Evolutionary conservation across 208 protist species (phyloP).

Genomic region (Crithidia expoeki): DNA sequence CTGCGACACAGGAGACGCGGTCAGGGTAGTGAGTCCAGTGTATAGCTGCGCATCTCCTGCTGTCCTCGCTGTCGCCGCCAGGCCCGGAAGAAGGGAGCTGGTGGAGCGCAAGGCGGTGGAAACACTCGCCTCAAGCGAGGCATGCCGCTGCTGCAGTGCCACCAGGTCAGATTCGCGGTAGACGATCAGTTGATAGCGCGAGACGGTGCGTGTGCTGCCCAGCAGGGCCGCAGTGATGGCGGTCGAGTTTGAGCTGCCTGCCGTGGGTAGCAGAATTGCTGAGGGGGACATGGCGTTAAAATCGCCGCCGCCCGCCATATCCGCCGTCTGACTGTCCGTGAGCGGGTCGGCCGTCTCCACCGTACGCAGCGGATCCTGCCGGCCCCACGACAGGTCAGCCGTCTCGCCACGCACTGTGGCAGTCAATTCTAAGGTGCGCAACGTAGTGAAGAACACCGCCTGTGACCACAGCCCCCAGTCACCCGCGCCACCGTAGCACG

Average conservation of each 20-base stretch:
- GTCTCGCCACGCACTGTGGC: conserved; percentile 40
- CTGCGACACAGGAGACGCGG: not conserved
- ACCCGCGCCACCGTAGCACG: conserved; percentile 71
- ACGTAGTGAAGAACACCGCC: conserved; percentile 65
- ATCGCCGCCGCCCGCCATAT: not conserved
- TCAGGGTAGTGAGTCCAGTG: not conserved
- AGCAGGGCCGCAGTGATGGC: conserved; percentile 13
- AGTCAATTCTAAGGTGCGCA: conserved; percentile 51
- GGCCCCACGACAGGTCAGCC: conserved; percentile 46
- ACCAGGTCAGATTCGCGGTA: conserved; percentile 40
- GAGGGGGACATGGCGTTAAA: not conserved
- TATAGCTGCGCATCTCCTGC: not conserved
- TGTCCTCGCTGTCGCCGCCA: not conserved
- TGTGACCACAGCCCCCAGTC: conserved; percentile 87
- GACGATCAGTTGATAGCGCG: conserved; percentile 53
- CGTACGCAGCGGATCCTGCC: conserved; percentile 9
- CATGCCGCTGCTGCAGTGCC: conserved; percentile 10
- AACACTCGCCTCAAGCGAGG: conserved; percentile 26
- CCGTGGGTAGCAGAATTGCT: not conserved
- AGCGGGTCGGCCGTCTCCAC: conserved; percentile 18
- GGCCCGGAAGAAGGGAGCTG: conserved; percentile 10
- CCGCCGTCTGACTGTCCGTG: conserved; percentile 1
- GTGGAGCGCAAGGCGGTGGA: conserved; percentile 14
- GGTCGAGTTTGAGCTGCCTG: conserved; percentile 1
- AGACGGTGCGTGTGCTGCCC: conserved; percentile 29